These are phyloP conservation scores for Myochromella boudieri DNA, from an alignment of 768 basidiomycete species.

Conservation along the genomic window DNA sequence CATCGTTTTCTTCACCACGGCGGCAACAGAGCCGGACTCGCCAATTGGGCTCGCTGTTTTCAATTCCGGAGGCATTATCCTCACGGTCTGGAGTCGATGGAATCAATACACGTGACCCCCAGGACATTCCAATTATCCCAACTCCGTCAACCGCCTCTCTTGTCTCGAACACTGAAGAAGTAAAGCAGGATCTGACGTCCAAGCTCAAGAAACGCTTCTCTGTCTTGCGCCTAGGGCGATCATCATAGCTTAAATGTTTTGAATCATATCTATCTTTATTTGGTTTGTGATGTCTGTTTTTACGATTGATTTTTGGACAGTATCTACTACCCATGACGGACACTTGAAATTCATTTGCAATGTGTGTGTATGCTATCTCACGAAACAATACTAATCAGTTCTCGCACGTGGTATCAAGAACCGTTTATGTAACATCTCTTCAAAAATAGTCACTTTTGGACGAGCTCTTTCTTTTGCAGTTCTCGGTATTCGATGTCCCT, in stretches of 20 bases:
- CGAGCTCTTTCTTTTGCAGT: too few relatives aligned
- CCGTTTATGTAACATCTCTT: too few relatives aligned
- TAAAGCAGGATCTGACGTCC: slow-evolving; percentile 6
- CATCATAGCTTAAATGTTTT: slow-evolving; percentile 3
- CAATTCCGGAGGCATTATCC: slow-evolving; percentile 15
- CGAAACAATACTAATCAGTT: too few relatives aligned
- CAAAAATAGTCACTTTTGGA: too few relatives aligned
- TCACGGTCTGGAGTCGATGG: slow-evolving; percentile 13
- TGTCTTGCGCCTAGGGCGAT: slow-evolving; percentile 9
- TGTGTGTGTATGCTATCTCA: too few relatives aligned
- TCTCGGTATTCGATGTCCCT: too few relatives aligned
- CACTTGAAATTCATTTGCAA: too few relatives aligned
- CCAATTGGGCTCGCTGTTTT: slow-evolving; percentile 8
- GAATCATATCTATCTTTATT: background rate
- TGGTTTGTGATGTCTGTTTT: background rate
- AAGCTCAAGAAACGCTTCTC: slow-evolving; percentile 20
- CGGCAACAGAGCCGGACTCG: slow-evolving; percentile 6
- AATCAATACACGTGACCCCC: background rate
- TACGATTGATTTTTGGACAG: background rate
- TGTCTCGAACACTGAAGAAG: background rate
- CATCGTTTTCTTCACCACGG: slow-evolving; percentile 2
- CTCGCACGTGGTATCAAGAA: too few relatives aligned
- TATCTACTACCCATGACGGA: too few relatives aligned
- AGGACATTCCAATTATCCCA: background rate
- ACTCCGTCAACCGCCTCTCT: slow-evolving; percentile 4